Conservation (phyloP, 805 yeast species). For the Starmerella sirachaensis region DNA sequence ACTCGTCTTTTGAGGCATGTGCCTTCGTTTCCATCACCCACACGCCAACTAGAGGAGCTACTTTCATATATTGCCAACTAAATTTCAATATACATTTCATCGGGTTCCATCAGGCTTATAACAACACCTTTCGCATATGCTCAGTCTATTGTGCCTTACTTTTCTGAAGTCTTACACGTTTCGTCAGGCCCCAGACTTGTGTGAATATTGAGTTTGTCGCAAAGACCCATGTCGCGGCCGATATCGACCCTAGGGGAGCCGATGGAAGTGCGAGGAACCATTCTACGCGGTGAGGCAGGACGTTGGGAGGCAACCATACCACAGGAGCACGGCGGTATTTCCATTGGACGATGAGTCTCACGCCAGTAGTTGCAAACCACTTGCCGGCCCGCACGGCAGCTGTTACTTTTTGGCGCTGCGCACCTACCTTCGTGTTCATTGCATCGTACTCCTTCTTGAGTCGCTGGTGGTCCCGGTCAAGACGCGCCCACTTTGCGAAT, state of each 20-base stretch:
- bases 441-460: constrained; percentile 41
- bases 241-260: constrained; percentile 49
- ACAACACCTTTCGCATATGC: too few species aligned
- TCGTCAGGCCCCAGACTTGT: constrained; percentile 1
- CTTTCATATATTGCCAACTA: too few species aligned
- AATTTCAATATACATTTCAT: too few species aligned
- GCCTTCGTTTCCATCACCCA: too few species aligned
- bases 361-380: constrained; percentile 33
- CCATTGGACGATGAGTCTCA: constrained; percentile 36
- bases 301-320: constrained; percentile 46
- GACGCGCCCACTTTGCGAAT: constrained; percentile 90
- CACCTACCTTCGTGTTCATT: constrained; percentile 30
- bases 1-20: too few species aligned
- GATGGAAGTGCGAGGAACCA: constrained; percentile 54
- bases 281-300: constrained; percentile 44
- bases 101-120: too few species aligned
- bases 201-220: constrained; percentile 9
- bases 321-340: constrained; percentile 44
- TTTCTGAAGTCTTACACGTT: constrained; percentile 1
- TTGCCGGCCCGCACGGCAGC: constrained; percentile 29
- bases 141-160: too few species aligned
- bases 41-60: too few species aligned
- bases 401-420: constrained; percentile 30
- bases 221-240: constrained; percentile 30
- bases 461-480: constrained; percentile 59